These are phyloP conservation scores for Pythium dissimile DNA, from an alignment of 352 stramenopile genomes.

Conservation along the genomic window DNA sequence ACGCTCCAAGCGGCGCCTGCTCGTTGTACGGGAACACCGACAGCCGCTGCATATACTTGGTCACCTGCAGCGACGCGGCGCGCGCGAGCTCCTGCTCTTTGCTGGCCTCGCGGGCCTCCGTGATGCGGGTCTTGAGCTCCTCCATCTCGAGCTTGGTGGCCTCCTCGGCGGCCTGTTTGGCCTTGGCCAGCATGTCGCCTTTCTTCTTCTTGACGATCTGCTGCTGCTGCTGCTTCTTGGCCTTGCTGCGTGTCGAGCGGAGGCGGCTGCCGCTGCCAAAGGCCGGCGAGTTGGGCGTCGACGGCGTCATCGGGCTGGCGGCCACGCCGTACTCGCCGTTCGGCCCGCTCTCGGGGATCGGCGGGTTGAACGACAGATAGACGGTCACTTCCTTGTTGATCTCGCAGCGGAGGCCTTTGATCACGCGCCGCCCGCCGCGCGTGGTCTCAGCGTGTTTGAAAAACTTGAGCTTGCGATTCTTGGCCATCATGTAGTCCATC, in stretches of 20 bases:
- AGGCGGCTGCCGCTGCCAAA: conserved; percentile 48
- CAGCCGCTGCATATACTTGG: conserved; percentile 84
- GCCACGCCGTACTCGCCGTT: conserved; percentile 79
- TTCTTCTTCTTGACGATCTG: conserved; percentile 85
- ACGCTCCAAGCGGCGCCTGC: conserved; percentile 65
- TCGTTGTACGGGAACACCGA: conserved; percentile 82
- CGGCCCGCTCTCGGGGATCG: conserved; percentile 74
- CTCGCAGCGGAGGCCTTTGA: conserved; percentile 83
- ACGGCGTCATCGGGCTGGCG: conserved; percentile 84
- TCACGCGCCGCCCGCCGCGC: conserved; percentile 77
- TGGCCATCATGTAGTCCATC: conserved; percentile 89
- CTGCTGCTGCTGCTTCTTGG: conserved; percentile 80
- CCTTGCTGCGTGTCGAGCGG: conserved; percentile 77
- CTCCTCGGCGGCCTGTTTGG: conserved; percentile 80
- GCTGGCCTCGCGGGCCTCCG: conserved; percentile 68
- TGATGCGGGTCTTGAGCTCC: conserved; percentile 79
- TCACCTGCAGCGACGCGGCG: conserved; percentile 69
- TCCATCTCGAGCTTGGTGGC: conserved; percentile 88
- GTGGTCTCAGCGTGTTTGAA: conserved; percentile 87
- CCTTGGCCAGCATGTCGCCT: conserved; percentile 83
- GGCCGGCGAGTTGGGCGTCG: conserved; percentile 76
- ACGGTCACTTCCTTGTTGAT: conserved; percentile 87
- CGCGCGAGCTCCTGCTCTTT: conserved; percentile 79
- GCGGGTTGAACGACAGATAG: conserved; percentile 75
- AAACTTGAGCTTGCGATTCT: conserved; percentile 87